Conservation (phyloP, 805 yeast species). For the Hyphopichia homilentoma region DNA sequence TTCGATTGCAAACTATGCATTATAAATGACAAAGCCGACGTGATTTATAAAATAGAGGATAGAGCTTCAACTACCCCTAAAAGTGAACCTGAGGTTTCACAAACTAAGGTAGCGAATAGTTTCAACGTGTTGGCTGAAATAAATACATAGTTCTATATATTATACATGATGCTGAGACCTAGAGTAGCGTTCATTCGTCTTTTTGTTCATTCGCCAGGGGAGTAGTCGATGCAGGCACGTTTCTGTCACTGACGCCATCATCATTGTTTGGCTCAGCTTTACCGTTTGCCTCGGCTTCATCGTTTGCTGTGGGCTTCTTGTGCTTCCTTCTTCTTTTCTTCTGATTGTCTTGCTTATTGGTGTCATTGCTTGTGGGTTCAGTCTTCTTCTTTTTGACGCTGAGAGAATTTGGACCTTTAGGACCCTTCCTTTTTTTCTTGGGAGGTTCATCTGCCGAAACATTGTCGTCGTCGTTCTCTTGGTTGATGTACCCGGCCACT, state of each 20-base stretch:
- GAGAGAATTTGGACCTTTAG: slow-evolving; percentile 85
- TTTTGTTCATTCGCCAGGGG: too few relatives aligned
- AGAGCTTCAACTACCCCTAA: background rate
- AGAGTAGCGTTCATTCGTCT: too few relatives aligned
- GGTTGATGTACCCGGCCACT: slow-evolving; percentile 40
- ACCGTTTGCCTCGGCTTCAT: background rate
- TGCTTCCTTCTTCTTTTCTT: slow-evolving; percentile 25
- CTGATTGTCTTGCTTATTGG: slow-evolving; percentile 3
- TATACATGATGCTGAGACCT: too few relatives aligned
- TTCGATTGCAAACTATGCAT: slow-evolving; percentile 46
- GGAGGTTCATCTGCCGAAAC: slow-evolving; percentile 7
- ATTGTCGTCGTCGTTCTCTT: slow-evolving; percentile 5
- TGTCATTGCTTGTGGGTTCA: slow-evolving; percentile 10
- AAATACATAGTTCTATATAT: too few relatives aligned
- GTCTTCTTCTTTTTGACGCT: slow-evolving; percentile 75
- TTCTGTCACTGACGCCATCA: background rate
- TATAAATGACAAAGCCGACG: slow-evolving; percentile 27
- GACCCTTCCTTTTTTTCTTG: slow-evolving; percentile 57
- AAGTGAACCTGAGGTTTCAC: too few relatives aligned
- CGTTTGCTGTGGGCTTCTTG: slow-evolving; percentile 3
- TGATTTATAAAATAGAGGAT: slow-evolving; percentile 1
- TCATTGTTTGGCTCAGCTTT: background rate
- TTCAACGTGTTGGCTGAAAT: too few relatives aligned
- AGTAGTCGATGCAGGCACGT: too few relatives aligned
- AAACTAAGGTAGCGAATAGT: too few relatives aligned